A percentile compares a stretch with the other conserved stretches of the same genome.
These are phyloP conservation scores for Westerdykella sp. DNA, from an alignment of 2,329 filamentous ascomycete genomes.

Conservation along the genomic window DNA sequence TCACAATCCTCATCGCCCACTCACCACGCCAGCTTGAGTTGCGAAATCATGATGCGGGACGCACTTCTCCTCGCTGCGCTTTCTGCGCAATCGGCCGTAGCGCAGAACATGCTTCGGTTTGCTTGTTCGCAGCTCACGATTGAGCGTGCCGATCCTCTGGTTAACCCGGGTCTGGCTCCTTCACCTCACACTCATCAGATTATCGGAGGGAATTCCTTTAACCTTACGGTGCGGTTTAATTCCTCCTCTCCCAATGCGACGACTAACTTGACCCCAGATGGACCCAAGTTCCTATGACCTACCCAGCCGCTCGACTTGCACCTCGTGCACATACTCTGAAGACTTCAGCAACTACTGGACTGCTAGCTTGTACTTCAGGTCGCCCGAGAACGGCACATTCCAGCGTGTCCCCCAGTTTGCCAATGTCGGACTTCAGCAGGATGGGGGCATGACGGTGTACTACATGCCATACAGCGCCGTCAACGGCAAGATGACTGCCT, in stretches of 20 bases:
- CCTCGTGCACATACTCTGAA: constrained; percentile 26
- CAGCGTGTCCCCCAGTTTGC: constrained; percentile 27
- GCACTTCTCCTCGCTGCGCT: constrained; percentile 16
- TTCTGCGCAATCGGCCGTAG: constrained; percentile 18
- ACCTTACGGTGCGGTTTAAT: constrained; percentile 19
- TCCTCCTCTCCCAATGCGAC: not conserved
- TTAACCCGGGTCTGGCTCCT: constrained; percentile 20
- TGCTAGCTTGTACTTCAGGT: constrained; percentile 26
- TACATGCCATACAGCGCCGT: constrained; percentile 67
- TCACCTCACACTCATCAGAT: constrained; percentile 30
- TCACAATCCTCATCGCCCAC: not conserved
- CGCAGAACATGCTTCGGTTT: constrained; percentile 33
- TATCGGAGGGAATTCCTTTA: constrained; percentile 29
- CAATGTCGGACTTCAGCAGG: constrained; percentile 25
- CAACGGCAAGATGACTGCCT: constrained; percentile 55
- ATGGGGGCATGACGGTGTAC: constrained; percentile 48
- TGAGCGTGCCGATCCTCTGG: constrained; percentile 50
- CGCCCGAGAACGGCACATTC: constrained; percentile 29
- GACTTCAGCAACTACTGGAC: constrained; percentile 29
- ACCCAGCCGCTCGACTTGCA: constrained; percentile 21
- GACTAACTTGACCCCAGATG: constrained; percentile 19
- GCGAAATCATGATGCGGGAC: constrained; percentile 19
- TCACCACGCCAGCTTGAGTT: not conserved
- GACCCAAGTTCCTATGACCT: constrained; percentile 22
- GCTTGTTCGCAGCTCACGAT: constrained; percentile 32